Percentiles rank a stretch among this genome's conserved stretches.
Evolutionary conservation across 192 early-diverging fungal genomes (phyloP).

Genomic region (Linnemannia schmuckeri): DNA sequence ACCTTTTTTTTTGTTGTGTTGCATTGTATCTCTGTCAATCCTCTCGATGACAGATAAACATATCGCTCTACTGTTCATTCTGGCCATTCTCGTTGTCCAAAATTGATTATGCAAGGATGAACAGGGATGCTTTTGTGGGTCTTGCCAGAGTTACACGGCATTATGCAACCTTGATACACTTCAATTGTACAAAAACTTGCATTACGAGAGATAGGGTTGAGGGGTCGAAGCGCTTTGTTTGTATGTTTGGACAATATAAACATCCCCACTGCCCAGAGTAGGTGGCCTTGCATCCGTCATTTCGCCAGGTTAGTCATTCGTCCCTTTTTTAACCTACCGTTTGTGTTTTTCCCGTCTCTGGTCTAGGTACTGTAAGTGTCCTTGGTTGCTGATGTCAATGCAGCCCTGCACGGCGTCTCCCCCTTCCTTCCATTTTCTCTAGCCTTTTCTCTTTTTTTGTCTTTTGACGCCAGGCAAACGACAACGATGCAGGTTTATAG

Average conservation of each 20-base stretch:
- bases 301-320: conserved; percentile 4
- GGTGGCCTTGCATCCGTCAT: background rate
- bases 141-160: background rate
- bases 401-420: background rate
- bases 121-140: background rate
- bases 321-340: background rate
- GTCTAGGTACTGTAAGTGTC: too few species aligned
- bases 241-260: background rate
- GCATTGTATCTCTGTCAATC: background rate
- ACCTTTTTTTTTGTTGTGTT: background rate
- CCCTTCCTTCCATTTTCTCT: background rate
- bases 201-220: background rate
- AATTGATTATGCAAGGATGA: background rate
- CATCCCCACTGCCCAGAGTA: background rate
- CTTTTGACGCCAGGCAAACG: background rate
- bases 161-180: background rate
- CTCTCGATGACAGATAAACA: background rate
- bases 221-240: background rate
- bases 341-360: background rate
- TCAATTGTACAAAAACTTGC: background rate
- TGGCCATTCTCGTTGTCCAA: background rate
- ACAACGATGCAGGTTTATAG: too few species aligned
- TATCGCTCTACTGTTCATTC: background rate
- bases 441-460: background rate
- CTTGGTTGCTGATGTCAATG: background rate